Base-by-base conservation (phyloP, 768 basidiomycete species). In the Pluteus cervinus region DNA sequence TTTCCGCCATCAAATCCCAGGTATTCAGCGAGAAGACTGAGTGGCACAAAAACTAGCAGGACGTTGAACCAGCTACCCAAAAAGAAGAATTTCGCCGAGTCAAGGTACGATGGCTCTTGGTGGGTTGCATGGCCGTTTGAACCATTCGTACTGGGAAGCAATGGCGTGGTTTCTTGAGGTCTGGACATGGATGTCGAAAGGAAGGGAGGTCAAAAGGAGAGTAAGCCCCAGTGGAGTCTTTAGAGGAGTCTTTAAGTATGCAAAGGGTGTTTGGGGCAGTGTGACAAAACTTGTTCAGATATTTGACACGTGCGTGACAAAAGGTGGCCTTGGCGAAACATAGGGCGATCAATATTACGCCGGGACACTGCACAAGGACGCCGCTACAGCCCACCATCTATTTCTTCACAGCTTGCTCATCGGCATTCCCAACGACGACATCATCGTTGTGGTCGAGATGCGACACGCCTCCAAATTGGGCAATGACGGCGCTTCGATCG, bases 1-100 rank as follows among this genome's bases (percentile, higher is more conserved):
- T 80, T 59, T 12, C 73, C 78, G 21, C 79, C 80, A 67, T 88
- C 87, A 84, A 84, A 88, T 49, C 75, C 51, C 12, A 76, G 53
- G 47, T 75, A 66, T 58, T 87, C 76, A 16, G 86, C 67, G 7
- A 79, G 42, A 29, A 78, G 58, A 47, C 77, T 76, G 46, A 93
- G 62, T 18, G 92, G 91, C 7, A 92, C 75, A 43, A 86, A 85
- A 33, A 91, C 55, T 36, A 93, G 76, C 37, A 92, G 65, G 33
- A 88, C 30, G 53, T 92, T 93, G 50, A 86, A 52, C 61, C 76
- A 93, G 16, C 74, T 73, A 24, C 69, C 71, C 36, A 81, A 70
- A 39, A 85, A 47, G 52, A 85, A 79, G 62, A 62, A 79, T 38
- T 53, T 61, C 54, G 69, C 75, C 9, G 84, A 86, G 21, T 55